Base-by-base conservation (phyloP, 371 early-diverging fungal species). In the Rhizopus arrhizus region DNA sequence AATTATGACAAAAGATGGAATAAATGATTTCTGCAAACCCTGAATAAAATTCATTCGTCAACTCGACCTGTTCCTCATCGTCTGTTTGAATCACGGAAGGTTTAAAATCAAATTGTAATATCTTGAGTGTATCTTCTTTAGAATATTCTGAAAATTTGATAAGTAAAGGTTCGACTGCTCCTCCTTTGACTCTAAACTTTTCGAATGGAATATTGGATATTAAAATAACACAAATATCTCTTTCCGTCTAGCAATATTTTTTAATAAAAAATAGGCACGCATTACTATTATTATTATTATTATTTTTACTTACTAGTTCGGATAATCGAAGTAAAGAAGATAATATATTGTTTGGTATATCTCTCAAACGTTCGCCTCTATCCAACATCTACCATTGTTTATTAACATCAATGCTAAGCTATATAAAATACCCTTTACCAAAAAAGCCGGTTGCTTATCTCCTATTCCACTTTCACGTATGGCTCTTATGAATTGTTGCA, bases 151-250 rank as follows among this genome's bases (percentile, higher is more conserved):
- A 80, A 58, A 93, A 94, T 53, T 80, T 78, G 33, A 94, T 67
- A 11, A 83, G 53, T 3, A 84, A 61, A 1, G 91, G 91, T 40
- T 91, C 89, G 32, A 80, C 75, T 1, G 81, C 76, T 13, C 89
- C 89, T 4, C 86, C 82, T 40, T 84, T 80, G 8, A 85, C 79
- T 43, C 89, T 73, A 62, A 94, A 92, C 64, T 90, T 85, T 66
- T 91, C 92, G 88, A 91, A 94, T 2, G 84, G 80, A 50, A 94
- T 83, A 8, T 80, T 79, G 15, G 87, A 85, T 15, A 94, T 82
- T 32, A 95, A 64, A 16, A 94, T 83, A 4, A 90, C 84, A 47
- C 86, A 81, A 1, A 93, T 68, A 58, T 89, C 89, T 45, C 72
- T 58, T 3, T 68, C 69, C 0, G 89, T 83, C 87, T 88, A 57